Conservation (phyloP, 805 yeast genomes). For the Wickerhamomyces bovis region DNA sequence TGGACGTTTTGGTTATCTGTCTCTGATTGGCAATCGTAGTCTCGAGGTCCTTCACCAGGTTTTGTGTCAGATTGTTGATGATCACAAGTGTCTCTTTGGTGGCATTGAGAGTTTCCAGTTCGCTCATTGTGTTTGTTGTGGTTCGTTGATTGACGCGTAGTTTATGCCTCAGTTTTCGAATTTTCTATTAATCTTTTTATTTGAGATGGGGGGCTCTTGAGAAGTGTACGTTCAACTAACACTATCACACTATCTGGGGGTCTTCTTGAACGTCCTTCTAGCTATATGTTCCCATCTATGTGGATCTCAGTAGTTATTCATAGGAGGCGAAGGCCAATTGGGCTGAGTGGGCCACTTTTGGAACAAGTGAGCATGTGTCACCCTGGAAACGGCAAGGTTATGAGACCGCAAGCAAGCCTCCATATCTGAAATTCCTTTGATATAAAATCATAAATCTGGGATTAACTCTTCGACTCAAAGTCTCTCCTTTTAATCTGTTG, state of each 20-base stretch:
- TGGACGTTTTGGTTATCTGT: background rate
- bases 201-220: too few relatives aligned
- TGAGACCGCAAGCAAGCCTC: background rate
- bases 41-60: conserved; percentile 5
- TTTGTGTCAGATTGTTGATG: conserved; percentile 5
- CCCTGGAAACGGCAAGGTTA: background rate
- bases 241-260: too few relatives aligned
- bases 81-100: conserved; percentile 9
- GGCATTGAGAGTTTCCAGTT: conserved; percentile 3
- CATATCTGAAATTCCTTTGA: background rate
- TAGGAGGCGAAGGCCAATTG: too few relatives aligned
- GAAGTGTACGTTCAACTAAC: too few relatives aligned
- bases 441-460: background rate
- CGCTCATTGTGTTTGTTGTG: background rate
- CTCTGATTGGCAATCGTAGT: conserved; percentile 1
- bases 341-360: too few relatives aligned
- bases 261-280: too few relatives aligned
- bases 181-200: too few relatives aligned
- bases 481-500: background rate
- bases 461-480: background rate
- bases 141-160: background rate
- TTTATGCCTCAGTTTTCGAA: too few relatives aligned
- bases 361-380: too few relatives aligned
- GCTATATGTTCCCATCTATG: too few relatives aligned
- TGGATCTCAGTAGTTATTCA: too few relatives aligned